Conservation (phyloP, 2,329 filamentous ascomycete genomes). For the Colletotrichum nymphaeae region DNA sequence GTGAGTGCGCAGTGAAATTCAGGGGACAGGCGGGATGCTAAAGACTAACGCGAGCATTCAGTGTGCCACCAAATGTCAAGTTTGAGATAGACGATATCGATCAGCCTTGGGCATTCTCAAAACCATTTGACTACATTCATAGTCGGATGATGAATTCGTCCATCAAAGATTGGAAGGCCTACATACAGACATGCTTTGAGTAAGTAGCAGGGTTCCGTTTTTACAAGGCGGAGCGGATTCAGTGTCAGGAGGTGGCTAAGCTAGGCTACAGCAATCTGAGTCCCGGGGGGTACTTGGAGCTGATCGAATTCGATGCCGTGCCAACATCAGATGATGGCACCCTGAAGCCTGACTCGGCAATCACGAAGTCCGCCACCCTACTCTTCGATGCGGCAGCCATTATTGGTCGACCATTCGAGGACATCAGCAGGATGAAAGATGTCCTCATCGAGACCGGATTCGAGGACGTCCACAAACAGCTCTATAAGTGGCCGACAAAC, state of each 20-base stretch:
- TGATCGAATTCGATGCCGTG: slow-evolving; percentile 52
- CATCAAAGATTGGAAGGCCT: background rate
- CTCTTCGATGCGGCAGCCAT: slow-evolving; percentile 44
- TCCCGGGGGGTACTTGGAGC: slow-evolving; percentile 45
- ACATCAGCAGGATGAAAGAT: slow-evolving; percentile 43
- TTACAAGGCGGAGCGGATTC: background rate
- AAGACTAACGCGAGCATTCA: background rate
- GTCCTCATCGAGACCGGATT: slow-evolving; percentile 65
- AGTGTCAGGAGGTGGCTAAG: too few species aligned
- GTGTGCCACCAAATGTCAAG: slow-evolving; percentile 54
- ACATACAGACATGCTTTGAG: slow-evolving; percentile 45
- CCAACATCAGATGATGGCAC: slow-evolving; percentile 55
- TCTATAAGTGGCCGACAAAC: slow-evolving; percentile 62
- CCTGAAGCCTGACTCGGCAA: slow-evolving; percentile 37
- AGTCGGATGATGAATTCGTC: background rate
- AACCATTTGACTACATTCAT: slow-evolving; percentile 28
- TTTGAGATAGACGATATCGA: slow-evolving; percentile 54
- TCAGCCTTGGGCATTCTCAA: slow-evolving; percentile 44
- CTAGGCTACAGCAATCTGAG: slow-evolving; percentile 40
- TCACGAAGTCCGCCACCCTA: slow-evolving; percentile 45
- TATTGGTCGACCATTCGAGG: slow-evolving; percentile 43
- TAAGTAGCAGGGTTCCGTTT: background rate
- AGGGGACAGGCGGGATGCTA: too few species aligned
- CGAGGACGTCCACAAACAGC: slow-evolving; percentile 58
- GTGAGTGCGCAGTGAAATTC: slow-evolving; percentile 32